Base-by-base conservation (phyloP, 345 rosid species). In the Nasturtium officinale region DNA sequence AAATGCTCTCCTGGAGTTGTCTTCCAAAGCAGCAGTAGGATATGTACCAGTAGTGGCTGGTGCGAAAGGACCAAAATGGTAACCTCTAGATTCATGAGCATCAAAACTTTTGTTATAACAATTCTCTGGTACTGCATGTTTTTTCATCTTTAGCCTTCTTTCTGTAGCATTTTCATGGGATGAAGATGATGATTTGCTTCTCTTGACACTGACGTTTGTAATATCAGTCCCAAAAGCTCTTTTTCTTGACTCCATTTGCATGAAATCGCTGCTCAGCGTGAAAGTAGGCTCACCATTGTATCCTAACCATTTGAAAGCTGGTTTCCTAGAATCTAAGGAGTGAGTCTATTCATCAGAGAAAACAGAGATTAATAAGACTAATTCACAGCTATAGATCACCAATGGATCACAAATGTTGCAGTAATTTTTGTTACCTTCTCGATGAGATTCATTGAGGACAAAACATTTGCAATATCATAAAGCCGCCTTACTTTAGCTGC, bases 401-500 rank as follows among this genome's bases (percentile, higher is more conserved):
- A 3, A 50, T 50, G 37, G 43, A 64, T 59, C 29, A 29, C 2
- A 20, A 3, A 4, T 0, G 10, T 9, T 21, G 50, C 21, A 46
- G 23, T n/a, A 2, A 2, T 0, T 20, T 54, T 7, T 29, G 42
- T 42, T 85, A 92, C 98, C 98, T 92, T 88, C 81, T 92, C 96
- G 37, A 92, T 92, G 37, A 92, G 89, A 81, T 85, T 86, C 90
- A 92, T 79, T 26, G 98, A 88, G 20, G 98, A 83, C 78, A 92
- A 74, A 35, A 92, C 96, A 69, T 92, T 92, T 0, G 92, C 97
- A 75, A 91, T 91, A 75, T 91, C 97, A 76, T 91, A 91, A 5
- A 91, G 80, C 67, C 98, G 82, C 83, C 98, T 90, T 20, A 92
- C 96, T 83, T 92, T 92, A 57, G 98, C 98, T 92, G 88, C 82